Evolutionary conservation across 768 basidiomycete species (phyloP).

Genomic region (Auricularia cornea): DNA sequence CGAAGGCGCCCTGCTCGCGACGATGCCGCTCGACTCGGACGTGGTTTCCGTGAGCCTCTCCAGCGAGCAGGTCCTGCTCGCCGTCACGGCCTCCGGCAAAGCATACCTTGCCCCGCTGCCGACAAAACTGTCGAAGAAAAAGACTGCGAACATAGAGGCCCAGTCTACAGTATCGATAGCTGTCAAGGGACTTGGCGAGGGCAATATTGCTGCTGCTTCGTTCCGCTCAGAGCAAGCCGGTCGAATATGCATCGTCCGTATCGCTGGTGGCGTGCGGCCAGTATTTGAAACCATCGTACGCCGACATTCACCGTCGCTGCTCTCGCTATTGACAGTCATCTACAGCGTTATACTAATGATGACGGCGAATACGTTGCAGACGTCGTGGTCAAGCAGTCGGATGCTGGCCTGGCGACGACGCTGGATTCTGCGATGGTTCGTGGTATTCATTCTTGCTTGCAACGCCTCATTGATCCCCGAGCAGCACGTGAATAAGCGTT

Average conservation of each 20-base stretch:
- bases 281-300: slow-evolving; percentile 54
- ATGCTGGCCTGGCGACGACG: slow-evolving; percentile 15
- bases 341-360: slow-evolving; percentile 47
- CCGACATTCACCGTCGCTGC: slow-evolving; percentile 7
- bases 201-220: slow-evolving; percentile 37
- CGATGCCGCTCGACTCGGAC: slow-evolving; percentile 56
- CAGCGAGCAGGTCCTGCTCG: slow-evolving; percentile 36
- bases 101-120: slow-evolving; percentile 50
- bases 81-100: slow-evolving; percentile 52
- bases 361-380: slow-evolving; percentile 46
- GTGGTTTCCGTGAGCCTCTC: slow-evolving; percentile 15
- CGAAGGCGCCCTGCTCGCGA: slow-evolving; percentile 49
- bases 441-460: not conserved
- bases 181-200: slow-evolving; percentile 24
- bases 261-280: slow-evolving; percentile 48
- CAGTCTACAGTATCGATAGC: slow-evolving; percentile 37
- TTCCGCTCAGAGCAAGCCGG: slow-evolving; percentile 36
- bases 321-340: not conserved
- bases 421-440: slow-evolving; percentile 8
- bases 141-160: slow-evolving; percentile 40
- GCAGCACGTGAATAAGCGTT: slow-evolving; percentile 41
- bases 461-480: slow-evolving; percentile 22
- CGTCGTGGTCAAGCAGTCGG: slow-evolving; percentile 15
- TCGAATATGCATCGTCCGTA: slow-evolving; percentile 42
- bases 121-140: slow-evolving; percentile 34